A percentile compares a stretch with the other conserved stretches of the same genome.
Evolutionary conservation across 208 protist species (phyloP).

Genomic region (Trypanosomatidae sp.): DNA sequence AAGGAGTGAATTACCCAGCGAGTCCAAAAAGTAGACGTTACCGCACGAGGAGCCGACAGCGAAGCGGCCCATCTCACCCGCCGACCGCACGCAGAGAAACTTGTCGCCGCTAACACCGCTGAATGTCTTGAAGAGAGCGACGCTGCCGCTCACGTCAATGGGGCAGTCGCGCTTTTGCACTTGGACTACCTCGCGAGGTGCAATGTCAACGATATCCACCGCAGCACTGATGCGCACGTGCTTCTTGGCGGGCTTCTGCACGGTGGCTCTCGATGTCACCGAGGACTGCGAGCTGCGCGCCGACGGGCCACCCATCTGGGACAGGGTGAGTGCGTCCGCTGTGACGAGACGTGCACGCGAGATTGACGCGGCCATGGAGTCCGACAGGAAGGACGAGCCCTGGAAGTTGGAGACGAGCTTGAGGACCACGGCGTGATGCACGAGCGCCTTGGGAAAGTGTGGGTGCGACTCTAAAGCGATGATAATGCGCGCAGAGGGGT

Average conservation of each 20-base stretch:
- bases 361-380: slow-evolving; percentile 56
- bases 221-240: slow-evolving; percentile 76
- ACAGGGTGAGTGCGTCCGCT: slow-evolving; percentile 45
- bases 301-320: slow-evolving; percentile 23
- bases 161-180: slow-evolving; percentile 32
- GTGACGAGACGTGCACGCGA: slow-evolving; percentile 63
- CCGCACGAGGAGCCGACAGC: slow-evolving; percentile 76
- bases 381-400: slow-evolving; percentile 46
- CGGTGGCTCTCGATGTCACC: slow-evolving; percentile 4
- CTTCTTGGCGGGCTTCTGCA: slow-evolving; percentile 40
- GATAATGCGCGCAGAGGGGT: slow-evolving; percentile 55
- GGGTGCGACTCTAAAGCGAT: slow-evolving; percentile 73
- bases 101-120: slow-evolving; percentile 67
- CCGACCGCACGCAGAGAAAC: slow-evolving; percentile 72
- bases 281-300: slow-evolving; percentile 9
- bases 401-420: slow-evolving; percentile 63
- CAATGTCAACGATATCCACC: slow-evolving; percentile 83
- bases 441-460: slow-evolving; percentile 74
- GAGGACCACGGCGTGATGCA: slow-evolving; percentile 48
- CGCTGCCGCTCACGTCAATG: slow-evolving; percentile 59
- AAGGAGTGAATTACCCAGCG: slow-evolving; percentile 75
- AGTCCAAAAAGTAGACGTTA: slow-evolving; percentile 86
- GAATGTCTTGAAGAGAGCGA: slow-evolving; percentile 66
- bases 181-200: slow-evolving; percentile 60
- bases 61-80: slow-evolving; percentile 63